Evolutionary conservation across 768 basidiomycete species (phyloP), one percentile per base, ranked within the genome.

Genomic region (Termitomyces sp.): DNA sequence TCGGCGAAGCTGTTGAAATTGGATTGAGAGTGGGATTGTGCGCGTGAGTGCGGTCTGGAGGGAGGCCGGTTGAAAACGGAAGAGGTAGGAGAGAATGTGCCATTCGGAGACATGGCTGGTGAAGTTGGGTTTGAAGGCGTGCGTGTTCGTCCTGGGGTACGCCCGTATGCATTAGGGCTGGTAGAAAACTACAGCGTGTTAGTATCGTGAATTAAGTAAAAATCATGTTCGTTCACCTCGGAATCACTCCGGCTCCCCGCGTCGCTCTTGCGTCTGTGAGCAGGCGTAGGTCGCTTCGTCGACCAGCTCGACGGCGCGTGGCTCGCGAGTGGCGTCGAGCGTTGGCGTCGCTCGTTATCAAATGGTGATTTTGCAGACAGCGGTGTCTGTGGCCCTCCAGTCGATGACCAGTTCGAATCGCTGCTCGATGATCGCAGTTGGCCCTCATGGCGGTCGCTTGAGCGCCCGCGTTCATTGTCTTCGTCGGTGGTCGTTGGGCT

Each of bases 241-340:
- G 85, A 84, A 63, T 93, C 91, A 64, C 90, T 92, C 30, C 78
- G 73, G 59, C 78, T 80, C n/a, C 87, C 86, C 10, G 87, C 88
- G 63, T 89, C 82, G 59, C 90, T 92, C 72, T 80, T 88, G 54
- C 89, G 75, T 54, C 91, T 77, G 47, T 78, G 72, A 6, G 86
- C 85, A 14, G 89, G 88, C 16, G 76, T 73, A 4, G 88, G 88
- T 3, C 87, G 81, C 60, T 83, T 86, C 38, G 52, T 30, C 5
- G 80, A 66, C 87, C 90, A 92, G 63, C 87, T 91, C 3, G 90
- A 90, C 0, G 91, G 91, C 1, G 87, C 82, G 28, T 69, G 74
- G 54, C 69, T 73, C 4, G 68, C 68, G 2, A 91, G 72, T 0
- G 90, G 91, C 0, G 84, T 84, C 9, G 88, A 78, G 20, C 91